Evolutionary conservation across 306 rosid species (phyloP).

Genomic region (Cucurbita pepo): DNA sequence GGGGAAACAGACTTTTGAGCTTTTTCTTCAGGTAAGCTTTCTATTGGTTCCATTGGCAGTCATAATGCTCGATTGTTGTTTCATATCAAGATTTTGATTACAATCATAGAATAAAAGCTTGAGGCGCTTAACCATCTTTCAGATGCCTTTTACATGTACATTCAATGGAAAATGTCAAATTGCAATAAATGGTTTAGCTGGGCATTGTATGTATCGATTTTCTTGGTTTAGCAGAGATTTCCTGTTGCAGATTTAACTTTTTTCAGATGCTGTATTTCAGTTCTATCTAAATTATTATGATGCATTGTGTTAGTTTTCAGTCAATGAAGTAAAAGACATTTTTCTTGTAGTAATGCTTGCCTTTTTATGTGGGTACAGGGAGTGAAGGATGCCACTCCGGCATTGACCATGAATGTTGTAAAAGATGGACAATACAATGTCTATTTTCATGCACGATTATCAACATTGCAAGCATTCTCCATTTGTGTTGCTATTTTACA

Average conservation of each 20-base stretch:
- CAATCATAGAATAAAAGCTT: neutral
- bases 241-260: neutral
- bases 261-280: neutral
- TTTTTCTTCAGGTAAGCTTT: constrained; percentile 61
- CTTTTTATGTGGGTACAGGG: constrained; percentile 37
- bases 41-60: constrained; percentile 9
- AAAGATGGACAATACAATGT: constrained; percentile 73
- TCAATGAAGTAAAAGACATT: neutral
- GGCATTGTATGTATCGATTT: no score
- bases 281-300: neutral
- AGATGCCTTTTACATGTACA: neutral
- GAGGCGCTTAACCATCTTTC: neutral
- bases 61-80: neutral
- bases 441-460: constrained; percentile 78
- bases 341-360: neutral
- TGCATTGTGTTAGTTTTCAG: neutral
- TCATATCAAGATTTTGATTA: neutral
- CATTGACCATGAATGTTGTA: constrained; percentile 46
- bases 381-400: constrained; percentile 48
- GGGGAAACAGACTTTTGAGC: constrained; percentile 43
- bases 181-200: neutral
- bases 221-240: neutral
- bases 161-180: neutral
- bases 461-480: constrained; percentile 83
- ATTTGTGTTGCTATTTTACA: constrained; percentile 71